Conservation (phyloP, 2,329 filamentous ascomycete species). For the Alternaria gaisen region DNA sequence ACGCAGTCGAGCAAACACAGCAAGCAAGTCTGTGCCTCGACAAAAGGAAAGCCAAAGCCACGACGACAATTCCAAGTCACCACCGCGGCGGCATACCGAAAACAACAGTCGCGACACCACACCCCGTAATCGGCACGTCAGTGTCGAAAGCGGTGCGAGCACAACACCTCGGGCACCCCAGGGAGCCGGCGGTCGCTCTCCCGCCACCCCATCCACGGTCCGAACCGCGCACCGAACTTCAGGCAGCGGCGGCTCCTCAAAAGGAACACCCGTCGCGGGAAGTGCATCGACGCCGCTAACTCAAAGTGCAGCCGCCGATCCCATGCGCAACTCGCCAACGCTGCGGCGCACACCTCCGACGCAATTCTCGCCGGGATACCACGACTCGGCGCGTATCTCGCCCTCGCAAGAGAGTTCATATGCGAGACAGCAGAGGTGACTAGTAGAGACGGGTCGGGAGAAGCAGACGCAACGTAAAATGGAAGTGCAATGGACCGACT, state of each 20-base stretch:
- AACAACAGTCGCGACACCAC: constrained; percentile 46
- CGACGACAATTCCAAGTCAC: constrained; percentile 39
- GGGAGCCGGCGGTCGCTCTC: constrained; percentile 40
- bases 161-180: constrained; percentile 46
- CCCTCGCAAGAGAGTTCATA: constrained; percentile 41
- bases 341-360: constrained; percentile 44
- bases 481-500: constrained; percentile 48
- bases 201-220: constrained; percentile 45
- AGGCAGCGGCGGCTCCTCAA: constrained; percentile 41
- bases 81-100: constrained; percentile 33
- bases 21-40: constrained; percentile 32
- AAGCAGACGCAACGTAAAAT: constrained; percentile 40
- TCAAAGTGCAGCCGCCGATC: constrained; percentile 42
- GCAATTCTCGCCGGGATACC: constrained; percentile 33
- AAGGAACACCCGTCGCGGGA: constrained; percentile 34
- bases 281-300: constrained; percentile 36
- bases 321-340: constrained; percentile 39
- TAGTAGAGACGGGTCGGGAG: constrained; percentile 43
- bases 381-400: constrained; percentile 28
- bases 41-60: constrained; percentile 33
- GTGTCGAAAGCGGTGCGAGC: constrained; percentile 43
- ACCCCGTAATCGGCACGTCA: constrained; percentile 41
- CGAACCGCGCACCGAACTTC: constrained; percentile 38
- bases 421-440: constrained; percentile 41
- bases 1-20: constrained; percentile 43